Evolutionary conservation across 2,329 filamentous ascomycete species (phyloP).

Genomic region (Arthrobotrys conoides): DNA sequence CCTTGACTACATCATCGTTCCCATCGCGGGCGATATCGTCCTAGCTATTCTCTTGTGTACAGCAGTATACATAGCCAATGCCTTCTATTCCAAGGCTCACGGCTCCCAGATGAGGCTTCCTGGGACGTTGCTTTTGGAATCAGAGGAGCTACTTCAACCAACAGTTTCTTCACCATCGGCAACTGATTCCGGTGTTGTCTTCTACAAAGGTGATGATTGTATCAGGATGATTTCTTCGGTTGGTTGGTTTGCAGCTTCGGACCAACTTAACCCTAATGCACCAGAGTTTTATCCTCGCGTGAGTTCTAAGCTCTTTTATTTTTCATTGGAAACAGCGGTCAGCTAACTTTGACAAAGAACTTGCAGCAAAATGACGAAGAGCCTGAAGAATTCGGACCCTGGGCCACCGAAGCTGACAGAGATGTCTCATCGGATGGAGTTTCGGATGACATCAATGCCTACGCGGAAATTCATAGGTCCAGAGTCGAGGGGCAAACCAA

Average conservation of each 20-base stretch:
- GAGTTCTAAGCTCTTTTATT: not conserved
- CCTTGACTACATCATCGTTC: not conserved
- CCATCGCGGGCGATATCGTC: not conserved
- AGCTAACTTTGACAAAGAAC: not conserved
- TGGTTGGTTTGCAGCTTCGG: not conserved
- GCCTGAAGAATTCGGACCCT: not conserved
- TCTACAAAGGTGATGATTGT: not conserved
- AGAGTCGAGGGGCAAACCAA: not conserved
- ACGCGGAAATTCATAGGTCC: not conserved
- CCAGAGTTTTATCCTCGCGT: not conserved
- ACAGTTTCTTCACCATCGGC: not conserved
- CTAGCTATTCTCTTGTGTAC: not conserved
- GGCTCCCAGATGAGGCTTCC: not conserved
- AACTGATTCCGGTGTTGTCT: not conserved
- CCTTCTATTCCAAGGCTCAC: too few relatives aligned
- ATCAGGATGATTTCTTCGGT: not conserved
- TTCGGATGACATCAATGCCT: not conserved
- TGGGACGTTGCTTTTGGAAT: not conserved
- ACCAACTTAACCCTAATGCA: too few relatives aligned
- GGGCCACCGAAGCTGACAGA: not conserved
- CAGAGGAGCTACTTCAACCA: not conserved
- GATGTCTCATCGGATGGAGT: not conserved
- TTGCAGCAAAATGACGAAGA: not conserved
- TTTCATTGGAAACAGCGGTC: not conserved
- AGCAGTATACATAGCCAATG: not conserved